These are phyloP conservation scores for Euryodendron excelsum DNA, from an alignment of 148 eudicot genomes.

Conservation along the genomic window DNA sequence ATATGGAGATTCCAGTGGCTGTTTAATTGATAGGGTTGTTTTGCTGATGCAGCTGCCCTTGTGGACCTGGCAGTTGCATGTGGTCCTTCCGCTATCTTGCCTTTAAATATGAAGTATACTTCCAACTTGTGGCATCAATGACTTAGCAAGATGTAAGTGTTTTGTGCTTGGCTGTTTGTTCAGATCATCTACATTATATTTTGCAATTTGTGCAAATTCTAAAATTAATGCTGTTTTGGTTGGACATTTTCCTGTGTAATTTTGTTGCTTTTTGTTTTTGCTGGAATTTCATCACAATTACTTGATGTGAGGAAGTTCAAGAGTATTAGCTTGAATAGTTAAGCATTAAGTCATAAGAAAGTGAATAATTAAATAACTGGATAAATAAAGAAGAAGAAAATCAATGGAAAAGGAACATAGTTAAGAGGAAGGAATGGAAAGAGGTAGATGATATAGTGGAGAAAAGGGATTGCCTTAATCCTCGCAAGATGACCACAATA, in stretches of 20 bases:
- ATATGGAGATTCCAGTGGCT: conserved; percentile 58
- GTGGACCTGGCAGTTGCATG: conserved; percentile 1
- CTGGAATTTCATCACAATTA: neutral
- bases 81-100: conserved; percentile 6
- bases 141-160: neutral
- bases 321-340: neutral
- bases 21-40: conserved; percentile 30
- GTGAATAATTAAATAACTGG: neutral
- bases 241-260: neutral
- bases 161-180: neutral
- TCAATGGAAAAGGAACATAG: neutral
- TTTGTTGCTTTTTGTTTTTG: neutral
- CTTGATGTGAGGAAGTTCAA: neutral
- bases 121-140: neutral
- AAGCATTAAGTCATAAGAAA: neutral
- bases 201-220: neutral
- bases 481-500: neutral
- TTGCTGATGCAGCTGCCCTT: conserved; percentile 10
- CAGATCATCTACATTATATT: neutral
- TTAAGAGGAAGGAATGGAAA: neutral
- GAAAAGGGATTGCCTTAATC: neutral
- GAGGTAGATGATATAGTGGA: neutral
- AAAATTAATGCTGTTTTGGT: neutral
- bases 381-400: neutral
- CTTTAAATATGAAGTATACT: neutral